Conservation (phyloP, 345 rosid species). For the Lenwebbia sp. region DNA sequence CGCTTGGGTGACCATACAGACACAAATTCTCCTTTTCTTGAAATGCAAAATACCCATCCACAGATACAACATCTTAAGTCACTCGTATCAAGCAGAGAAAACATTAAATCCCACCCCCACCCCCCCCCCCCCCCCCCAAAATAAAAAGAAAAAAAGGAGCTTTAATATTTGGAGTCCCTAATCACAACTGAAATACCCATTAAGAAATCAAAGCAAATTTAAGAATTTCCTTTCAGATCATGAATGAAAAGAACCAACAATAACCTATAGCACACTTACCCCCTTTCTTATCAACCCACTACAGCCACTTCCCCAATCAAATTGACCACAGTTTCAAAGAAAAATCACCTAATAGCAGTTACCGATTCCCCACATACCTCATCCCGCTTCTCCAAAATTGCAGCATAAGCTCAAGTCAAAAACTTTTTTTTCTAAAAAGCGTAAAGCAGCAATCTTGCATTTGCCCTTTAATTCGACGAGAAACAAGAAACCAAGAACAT, state of each 20-base stretch:
- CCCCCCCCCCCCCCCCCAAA: neutral
- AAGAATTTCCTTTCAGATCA: neutral
- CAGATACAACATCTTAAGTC: neutral
- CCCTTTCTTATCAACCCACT: neutral
- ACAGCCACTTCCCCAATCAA: neutral
- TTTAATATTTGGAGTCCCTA: neutral
- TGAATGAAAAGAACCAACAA: neutral
- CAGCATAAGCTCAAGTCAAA: neutral
- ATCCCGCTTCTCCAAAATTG: neutral
- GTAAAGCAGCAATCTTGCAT: neutral
- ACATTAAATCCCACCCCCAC: neutral
- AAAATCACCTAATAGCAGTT: neutral
- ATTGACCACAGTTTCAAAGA: neutral
- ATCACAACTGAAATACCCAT: neutral
- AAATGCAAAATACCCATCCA: neutral
- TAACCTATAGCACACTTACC: neutral
- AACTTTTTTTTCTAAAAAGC: neutral
- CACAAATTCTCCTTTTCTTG: conserved; percentile 95
- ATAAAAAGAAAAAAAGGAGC: neutral
- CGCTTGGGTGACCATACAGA: conserved; percentile 84
- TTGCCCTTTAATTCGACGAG: neutral
- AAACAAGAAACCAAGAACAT: neutral
- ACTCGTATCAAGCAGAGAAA: neutral
- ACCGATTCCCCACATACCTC: neutral
- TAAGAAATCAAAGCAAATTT: neutral